phyloP scores from a whole-genome alignment of 2,329 filamentous ascomycete genomes.

The Trichoderma koningii region DNA sequence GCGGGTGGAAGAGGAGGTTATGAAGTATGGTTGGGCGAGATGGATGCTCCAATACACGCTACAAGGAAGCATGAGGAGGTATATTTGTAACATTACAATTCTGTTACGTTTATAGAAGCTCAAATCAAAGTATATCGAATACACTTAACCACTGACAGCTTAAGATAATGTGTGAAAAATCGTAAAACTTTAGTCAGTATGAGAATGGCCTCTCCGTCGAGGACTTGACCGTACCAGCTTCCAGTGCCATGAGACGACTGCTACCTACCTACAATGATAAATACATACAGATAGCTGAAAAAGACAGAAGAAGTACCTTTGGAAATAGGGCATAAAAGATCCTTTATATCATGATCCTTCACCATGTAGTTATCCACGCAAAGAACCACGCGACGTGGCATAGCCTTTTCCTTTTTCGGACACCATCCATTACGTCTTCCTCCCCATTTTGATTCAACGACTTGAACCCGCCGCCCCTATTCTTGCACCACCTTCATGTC shows the following conservation, averaged over 20 bases:
- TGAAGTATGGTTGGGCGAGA: background rate
- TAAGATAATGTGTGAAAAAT: background rate
- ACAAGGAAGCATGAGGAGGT: no score
- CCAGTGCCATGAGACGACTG: background rate
- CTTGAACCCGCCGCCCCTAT: no score
- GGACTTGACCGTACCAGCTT: constrained; percentile 8
- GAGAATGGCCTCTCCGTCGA: constrained; percentile 1
- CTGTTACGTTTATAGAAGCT: no score
- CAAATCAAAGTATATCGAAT: no score
- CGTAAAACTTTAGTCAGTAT: constrained; percentile 18
- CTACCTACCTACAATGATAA: constrained; percentile 15
- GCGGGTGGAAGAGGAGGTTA: constrained; percentile 35
- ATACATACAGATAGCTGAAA: constrained; percentile 6
- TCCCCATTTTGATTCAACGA: constrained; percentile 1
- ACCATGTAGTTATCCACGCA: background rate
- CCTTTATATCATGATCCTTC: constrained; percentile 13
- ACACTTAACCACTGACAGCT: no score
- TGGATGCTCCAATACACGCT: no score
- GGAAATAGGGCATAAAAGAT: background rate
- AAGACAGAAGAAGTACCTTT: background rate
- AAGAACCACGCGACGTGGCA: background rate
- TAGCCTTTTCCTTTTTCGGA: background rate
- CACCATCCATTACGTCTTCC: constrained; percentile 11
- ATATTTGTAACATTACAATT: no score
- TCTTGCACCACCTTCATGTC: background rate